A percentile compares a stretch with the other conserved stretches of the same genome.
These are phyloP conservation scores for Botrytis tulipae DNA, from an alignment of 2,329 filamentous ascomycete genomes.

Conservation along the genomic window DNA sequence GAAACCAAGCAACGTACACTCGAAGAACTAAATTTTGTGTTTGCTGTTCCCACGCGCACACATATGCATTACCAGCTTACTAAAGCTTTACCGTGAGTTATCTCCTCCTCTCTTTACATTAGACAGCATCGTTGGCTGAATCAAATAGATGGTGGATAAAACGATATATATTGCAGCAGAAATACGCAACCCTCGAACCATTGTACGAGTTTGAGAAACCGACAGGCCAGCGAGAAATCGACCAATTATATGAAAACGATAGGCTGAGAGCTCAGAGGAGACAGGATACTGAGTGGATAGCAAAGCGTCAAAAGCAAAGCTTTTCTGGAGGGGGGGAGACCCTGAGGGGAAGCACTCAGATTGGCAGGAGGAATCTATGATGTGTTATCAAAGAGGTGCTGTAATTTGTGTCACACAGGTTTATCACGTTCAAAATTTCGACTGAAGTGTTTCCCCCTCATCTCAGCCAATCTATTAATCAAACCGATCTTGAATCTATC, in stretches of 20 bases:
- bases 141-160: conserved; percentile 14
- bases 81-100: conserved; percentile 31
- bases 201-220: conserved; percentile 6
- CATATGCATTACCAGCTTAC: conserved; percentile 35
- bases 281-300: background rate
- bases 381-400: background rate
- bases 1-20: conserved; percentile 53
- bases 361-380: background rate
- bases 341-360: background rate
- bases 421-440: background rate
- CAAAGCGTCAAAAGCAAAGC: background rate
- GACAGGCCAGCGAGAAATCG: background rate
- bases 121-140: background rate
- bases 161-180: background rate
- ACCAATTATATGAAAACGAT: background rate
- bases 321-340: background rate
- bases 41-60: conserved; percentile 34
- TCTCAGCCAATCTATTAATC: too few relatives aligned
- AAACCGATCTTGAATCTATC: background rate
- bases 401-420: background rate
- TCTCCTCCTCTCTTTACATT: too few relatives aligned
- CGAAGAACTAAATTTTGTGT: conserved; percentile 48
- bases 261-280: background rate
- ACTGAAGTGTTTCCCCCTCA: background rate
- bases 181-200: background rate